Evolutionary conservation across 345 rosid species (phyloP).

Genomic region (Euphorbia peplus): DNA sequence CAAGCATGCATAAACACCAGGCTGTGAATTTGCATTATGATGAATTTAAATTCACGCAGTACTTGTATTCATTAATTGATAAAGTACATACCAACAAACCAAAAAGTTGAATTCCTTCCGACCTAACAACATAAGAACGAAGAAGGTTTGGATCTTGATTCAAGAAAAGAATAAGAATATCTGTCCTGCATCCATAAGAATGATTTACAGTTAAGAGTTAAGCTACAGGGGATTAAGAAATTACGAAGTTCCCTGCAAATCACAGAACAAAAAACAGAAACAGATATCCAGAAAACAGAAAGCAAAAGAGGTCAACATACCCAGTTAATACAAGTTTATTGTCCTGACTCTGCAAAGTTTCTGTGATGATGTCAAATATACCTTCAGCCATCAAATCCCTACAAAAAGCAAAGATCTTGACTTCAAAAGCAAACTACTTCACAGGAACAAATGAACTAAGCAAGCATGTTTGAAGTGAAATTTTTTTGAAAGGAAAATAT

Average conservation of each 20-base stretch:
- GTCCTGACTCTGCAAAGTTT: conserved; percentile 68
- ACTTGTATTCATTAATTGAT: background rate
- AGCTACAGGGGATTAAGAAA: background rate
- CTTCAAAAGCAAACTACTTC: background rate
- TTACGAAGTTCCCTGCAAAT: background rate
- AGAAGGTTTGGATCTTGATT: conserved; percentile 70
- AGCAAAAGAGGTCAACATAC: conserved; percentile 37
- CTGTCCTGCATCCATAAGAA: conserved; percentile 85
- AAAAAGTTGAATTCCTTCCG: conserved; percentile 70
- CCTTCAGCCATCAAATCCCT: conserved; percentile 83
- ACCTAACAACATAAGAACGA: conserved; percentile 65
- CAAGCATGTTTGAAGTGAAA: background rate
- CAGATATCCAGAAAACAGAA: background rate
- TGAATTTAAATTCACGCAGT: background rate
- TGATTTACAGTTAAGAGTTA: conserved; percentile 23
- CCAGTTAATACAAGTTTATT: conserved; percentile 81
- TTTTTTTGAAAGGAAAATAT: background rate
- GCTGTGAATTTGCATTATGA: background rate
- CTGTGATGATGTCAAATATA: conserved; percentile 68
- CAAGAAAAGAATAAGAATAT: conserved; percentile 78
- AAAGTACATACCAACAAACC: conserved; percentile 67
- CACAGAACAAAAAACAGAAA: background rate
- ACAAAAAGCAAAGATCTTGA: conserved; percentile 18
- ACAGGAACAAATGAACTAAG: background rate
- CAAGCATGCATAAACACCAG: no score